phyloP scores from a whole-genome alignment of 1,284 basidiomycete species.

The Coriolopsis trogii region DNA sequence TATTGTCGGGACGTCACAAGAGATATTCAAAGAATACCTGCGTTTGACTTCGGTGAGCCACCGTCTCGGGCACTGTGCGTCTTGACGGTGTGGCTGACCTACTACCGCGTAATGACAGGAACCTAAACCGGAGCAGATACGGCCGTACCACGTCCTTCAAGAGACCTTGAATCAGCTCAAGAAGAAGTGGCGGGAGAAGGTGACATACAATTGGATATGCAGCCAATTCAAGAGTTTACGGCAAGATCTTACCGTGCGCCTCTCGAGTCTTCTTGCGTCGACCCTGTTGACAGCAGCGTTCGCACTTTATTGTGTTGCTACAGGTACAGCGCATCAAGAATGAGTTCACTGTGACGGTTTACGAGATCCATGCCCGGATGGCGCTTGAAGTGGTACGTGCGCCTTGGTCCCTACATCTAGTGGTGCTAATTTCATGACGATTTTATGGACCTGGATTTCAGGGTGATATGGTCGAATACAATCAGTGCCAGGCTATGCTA shows the following conservation, averaged over 20 bases:
- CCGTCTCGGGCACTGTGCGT: background rate
- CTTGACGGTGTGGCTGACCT: conserved; percentile 7
- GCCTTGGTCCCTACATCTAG: conserved; percentile 9
- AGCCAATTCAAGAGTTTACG: conserved; percentile 98
- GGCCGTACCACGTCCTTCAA: conserved; percentile 85
- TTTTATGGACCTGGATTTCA: conserved; percentile 36
- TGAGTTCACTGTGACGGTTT: conserved; percentile 96
- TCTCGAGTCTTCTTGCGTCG: conserved; percentile 11
- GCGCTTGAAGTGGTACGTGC: conserved; percentile 86
- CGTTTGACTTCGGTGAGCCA: conserved; percentile 86
- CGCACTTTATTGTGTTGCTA: conserved; percentile 23
- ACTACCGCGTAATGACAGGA: conserved; percentile 55
- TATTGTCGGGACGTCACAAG: conserved; percentile 89
- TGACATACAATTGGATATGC: conserved; percentile 92
- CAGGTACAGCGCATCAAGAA: conserved; percentile 99
- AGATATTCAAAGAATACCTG: conserved; percentile 95
- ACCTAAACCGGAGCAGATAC: conserved; percentile 93
- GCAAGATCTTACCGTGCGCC: conserved; percentile 93
- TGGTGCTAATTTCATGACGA: conserved; percentile 11
- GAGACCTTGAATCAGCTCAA: conserved; percentile 89
- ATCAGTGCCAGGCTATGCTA: conserved; percentile 94
- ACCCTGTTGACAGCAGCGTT: conserved; percentile 19
- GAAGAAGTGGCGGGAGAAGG: conserved; percentile 84
- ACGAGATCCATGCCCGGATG: conserved; percentile 98
- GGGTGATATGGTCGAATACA: conserved; percentile 99